Conservation (phyloP, 2,329 filamentous ascomycete genomes). For the Septoria linicola region DNA sequence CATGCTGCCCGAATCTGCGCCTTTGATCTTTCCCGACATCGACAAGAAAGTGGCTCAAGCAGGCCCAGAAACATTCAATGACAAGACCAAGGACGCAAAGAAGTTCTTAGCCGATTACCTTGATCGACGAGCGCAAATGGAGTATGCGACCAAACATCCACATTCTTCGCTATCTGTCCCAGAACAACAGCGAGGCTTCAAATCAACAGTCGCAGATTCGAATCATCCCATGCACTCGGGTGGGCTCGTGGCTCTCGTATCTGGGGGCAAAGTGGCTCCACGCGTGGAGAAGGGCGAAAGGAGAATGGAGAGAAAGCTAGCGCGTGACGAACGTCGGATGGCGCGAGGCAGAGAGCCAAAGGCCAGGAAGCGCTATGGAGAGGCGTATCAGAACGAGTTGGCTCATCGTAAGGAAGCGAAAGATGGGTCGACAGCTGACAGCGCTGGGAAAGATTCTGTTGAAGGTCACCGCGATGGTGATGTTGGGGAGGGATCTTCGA, state of each 20-base stretch:
- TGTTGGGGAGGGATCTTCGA: background rate
- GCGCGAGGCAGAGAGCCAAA: constrained; percentile 15
- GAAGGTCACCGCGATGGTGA: background rate
- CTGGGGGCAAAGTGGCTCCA: constrained; percentile 45
- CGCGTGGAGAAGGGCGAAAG: constrained; percentile 6
- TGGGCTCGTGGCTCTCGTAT: constrained; percentile 48
- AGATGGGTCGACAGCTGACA: background rate
- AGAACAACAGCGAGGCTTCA: constrained; percentile 42
- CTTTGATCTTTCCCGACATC: constrained; percentile 51
- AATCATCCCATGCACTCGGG: constrained; percentile 53
- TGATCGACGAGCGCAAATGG: constrained; percentile 50
- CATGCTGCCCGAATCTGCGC: constrained; percentile 48
- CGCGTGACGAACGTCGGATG: constrained; percentile 16
- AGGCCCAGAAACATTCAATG: constrained; percentile 32
- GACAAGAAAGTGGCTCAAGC: constrained; percentile 33
- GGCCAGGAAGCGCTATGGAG: constrained; percentile 10
- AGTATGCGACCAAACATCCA: constrained; percentile 46
- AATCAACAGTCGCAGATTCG: constrained; percentile 53
- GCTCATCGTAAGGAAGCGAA: background rate
- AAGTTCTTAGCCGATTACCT: constrained; percentile 51
- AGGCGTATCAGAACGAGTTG: constrained; percentile 19
- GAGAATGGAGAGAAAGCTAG: constrained; percentile 8
- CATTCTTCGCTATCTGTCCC: constrained; percentile 40
- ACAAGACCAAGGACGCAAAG: constrained; percentile 33
- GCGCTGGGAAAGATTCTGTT: background rate